Base-by-base conservation (phyloP, 768 basidiomycete species). In the Trametes sanguinea region DNA sequence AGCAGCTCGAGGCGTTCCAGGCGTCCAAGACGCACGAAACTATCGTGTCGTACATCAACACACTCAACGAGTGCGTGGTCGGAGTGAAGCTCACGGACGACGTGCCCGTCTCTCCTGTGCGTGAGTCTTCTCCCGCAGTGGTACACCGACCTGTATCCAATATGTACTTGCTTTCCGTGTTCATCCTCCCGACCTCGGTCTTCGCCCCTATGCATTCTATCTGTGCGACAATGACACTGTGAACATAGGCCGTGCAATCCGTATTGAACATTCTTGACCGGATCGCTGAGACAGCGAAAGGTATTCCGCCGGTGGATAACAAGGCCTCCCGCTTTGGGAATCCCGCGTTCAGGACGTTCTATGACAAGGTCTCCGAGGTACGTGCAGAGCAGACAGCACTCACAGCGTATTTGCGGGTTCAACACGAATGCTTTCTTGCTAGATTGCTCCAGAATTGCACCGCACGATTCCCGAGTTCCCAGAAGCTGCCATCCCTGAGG, bases 311-410 rank as follows among this genome's bases (percentile, higher is more conserved):
- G 0, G 86, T 95, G 16, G 89, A 95, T 65, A 98, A 97, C 72
- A 81, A 87, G 52, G 88, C 88, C 3, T 98, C 95, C 43, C 81
- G 96, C 33, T 99, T 99, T 70, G 96, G 97, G 2, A 99, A 99
- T 75, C 97, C 97, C 4, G 97, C 97, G 0, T 99, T 99, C 75
- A 80, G 90, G 68, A 85, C 85, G 0, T 97, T 98, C 72, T 93
- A 95, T 67, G 95, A 98, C 76, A 83, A 84, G 68, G 80, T 98
- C 6, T 69, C 77, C 16, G 81, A 89, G 76, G 95, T 89, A 72
- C 63, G 73, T 40, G 2, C 32, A 37, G 6, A 37, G 8, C 48
- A 11, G 10, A 22, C 45, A 42, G 40, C 63, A 29, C 42, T 59
- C 45, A 30, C 29, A 13, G 27, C 29, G 37, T 53, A n/a, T 14